Evolutionary conservation across 1,284 basidiomycete genomes (phyloP).

Genomic region (Leccinum ambiguum): DNA sequence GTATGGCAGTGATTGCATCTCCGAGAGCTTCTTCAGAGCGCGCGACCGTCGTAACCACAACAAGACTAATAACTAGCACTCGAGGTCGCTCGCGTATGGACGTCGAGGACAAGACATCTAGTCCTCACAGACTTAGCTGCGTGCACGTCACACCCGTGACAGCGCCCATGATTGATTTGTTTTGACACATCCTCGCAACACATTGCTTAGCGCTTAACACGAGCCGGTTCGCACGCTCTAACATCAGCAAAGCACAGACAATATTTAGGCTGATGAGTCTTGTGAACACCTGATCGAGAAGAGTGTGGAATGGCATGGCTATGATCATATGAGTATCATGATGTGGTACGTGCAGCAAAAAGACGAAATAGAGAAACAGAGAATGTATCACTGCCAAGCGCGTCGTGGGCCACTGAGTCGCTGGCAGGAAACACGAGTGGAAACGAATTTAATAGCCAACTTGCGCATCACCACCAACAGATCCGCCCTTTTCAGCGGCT

Average conservation of each 20-base stretch:
- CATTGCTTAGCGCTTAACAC: neutral
- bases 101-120: neutral
- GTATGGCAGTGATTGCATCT: constrained; percentile 10
- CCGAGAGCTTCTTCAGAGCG: neutral
- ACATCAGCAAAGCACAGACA: constrained; percentile 23
- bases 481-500: constrained; percentile 87
- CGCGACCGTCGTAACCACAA: neutral
- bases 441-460: constrained; percentile 54
- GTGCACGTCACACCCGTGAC: constrained; percentile 2
- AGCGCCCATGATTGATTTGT: constrained; percentile 26
- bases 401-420: constrained; percentile 13
- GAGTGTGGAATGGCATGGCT: constrained; percentile 29
- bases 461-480: constrained; percentile 78
- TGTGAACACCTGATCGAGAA: constrained; percentile 20
- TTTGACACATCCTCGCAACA: neutral
- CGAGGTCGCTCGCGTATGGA: neutral
- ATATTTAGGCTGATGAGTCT: constrained; percentile 38
- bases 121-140: neutral
- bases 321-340: constrained; percentile 22
- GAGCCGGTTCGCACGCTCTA: constrained; percentile 30
- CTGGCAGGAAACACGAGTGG: constrained; percentile 37
- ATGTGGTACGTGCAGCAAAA: constrained; percentile 33
- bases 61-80: neutral
- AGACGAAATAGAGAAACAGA: constrained; percentile 34
- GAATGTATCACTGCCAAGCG: constrained; percentile 14